Conservation (phyloP, 2,329 filamentous ascomycete genomes). For the Pyrenophora teres region DNA sequence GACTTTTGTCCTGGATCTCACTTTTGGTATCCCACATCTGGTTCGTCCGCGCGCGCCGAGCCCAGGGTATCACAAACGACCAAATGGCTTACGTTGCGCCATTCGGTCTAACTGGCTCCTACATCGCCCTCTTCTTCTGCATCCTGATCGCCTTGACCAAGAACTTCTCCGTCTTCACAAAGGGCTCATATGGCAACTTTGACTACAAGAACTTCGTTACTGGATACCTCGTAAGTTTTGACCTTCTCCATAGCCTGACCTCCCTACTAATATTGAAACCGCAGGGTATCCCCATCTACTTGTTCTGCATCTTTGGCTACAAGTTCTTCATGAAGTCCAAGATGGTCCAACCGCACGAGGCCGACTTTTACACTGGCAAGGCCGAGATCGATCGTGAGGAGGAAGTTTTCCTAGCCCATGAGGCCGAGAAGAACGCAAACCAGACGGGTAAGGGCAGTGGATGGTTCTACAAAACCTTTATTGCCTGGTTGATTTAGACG, state of each 20-base stretch:
- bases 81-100: slow-evolving; percentile 66
- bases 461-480: slow-evolving; percentile 63
- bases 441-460: slow-evolving; percentile 41
- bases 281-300: slow-evolving; percentile 74
- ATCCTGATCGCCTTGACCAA: slow-evolving; percentile 78
- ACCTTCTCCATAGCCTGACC: not conserved
- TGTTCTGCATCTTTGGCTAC: slow-evolving; percentile 67
- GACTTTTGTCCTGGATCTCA: slow-evolving; percentile 55
- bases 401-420: slow-evolving; percentile 66
- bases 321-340: slow-evolving; percentile 35
- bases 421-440: slow-evolving; percentile 50
- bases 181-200: slow-evolving; percentile 59
- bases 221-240: slow-evolving; percentile 60
- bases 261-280: slow-evolving; percentile 49
- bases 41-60: slow-evolving; percentile 53
- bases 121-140: slow-evolving; percentile 70
- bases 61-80: slow-evolving; percentile 52
- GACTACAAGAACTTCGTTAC: slow-evolving; percentile 79
- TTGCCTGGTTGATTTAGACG: slow-evolving; percentile 65
- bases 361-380: slow-evolving; percentile 74
- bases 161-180: slow-evolving; percentile 75
- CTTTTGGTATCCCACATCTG: slow-evolving; percentile 56
- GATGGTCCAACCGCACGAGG: slow-evolving; percentile 60
- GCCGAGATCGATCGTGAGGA: slow-evolving; percentile 75
- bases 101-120: slow-evolving; percentile 72